phyloP scores from a whole-genome alignment of 441 rosid genomes.

The Erysimum cheiri region DNA sequence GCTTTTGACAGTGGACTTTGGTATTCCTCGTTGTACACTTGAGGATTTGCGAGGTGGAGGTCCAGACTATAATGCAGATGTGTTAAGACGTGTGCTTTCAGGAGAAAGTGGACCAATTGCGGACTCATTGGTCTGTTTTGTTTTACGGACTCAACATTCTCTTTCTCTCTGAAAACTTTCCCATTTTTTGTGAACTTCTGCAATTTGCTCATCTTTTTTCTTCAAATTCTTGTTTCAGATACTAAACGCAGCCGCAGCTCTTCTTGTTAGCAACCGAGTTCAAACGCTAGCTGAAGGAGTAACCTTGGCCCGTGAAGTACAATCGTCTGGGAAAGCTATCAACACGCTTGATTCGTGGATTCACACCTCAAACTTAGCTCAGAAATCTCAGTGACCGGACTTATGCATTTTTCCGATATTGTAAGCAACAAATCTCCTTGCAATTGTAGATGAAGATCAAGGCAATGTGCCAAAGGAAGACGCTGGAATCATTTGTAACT shows the following conservation, averaged over 20 bases:
- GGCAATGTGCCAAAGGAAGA: slow-evolving; percentile 3
- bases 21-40: slow-evolving; percentile 85
- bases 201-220: neutral
- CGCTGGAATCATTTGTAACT: slow-evolving; percentile 11
- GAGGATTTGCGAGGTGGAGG: slow-evolving; percentile 83
- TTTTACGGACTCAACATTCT: neutral
- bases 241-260: slow-evolving; percentile 93
- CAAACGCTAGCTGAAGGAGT: slow-evolving; percentile 74
- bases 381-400: slow-evolving; percentile 29
- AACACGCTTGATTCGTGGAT: slow-evolving; percentile 75
- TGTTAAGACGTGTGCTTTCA: slow-evolving; percentile 64
- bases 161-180: slow-evolving; percentile 12
- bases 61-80: slow-evolving; percentile 75
- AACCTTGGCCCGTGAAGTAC: slow-evolving; percentile 73
- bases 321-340: slow-evolving; percentile 75
- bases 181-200: slow-evolving; percentile 8
- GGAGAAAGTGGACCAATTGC: slow-evolving; percentile 89
- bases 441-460: slow-evolving; percentile 9
- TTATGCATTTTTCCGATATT: neutral
- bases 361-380: slow-evolving; percentile 52
- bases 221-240: slow-evolving; percentile 49
- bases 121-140: slow-evolving; percentile 73
- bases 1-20: slow-evolving; percentile 78
- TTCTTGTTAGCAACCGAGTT: slow-evolving; percentile 66
- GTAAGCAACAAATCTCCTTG: neutral